Evolutionary conservation across 345 rosid genomes (phyloP).

Genomic region (Rhizophora mangle): DNA sequence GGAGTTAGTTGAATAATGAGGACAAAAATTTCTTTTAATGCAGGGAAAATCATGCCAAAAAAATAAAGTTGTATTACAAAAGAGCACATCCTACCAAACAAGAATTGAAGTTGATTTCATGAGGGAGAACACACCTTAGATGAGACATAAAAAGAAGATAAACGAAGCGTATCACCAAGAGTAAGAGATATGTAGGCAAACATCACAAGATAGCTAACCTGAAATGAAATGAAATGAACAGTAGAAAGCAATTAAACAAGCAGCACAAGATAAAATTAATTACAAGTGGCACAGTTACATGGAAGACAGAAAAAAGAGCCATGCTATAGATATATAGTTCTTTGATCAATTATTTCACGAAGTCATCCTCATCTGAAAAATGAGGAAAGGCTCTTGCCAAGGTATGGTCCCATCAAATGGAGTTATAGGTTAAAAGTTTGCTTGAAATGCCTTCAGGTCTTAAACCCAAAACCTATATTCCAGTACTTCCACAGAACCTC

Average conservation of each 20-base stretch:
- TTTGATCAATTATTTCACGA: no score
- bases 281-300: no score
- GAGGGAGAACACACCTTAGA: conserved; percentile 62
- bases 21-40: not conserved
- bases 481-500: not conserved
- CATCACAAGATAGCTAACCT: conserved; percentile 99
- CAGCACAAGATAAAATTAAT: no score
- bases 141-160: conserved; percentile 68
- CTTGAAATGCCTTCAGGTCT: not conserved
- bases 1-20: conserved; percentile 1
- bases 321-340: not conserved
- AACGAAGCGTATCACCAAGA: conserved; percentile 70
- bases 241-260: not conserved
- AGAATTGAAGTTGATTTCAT: conserved; percentile 4
- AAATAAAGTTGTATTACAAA: no score
- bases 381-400: not conserved
- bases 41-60: not conserved
- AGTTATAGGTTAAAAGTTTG: not conserved
- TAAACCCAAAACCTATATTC: not conserved
- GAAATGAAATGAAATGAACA: conserved; percentile 29
- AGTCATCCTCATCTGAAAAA: not conserved
- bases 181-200: conserved; percentile 93
- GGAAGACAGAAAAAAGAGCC: no score
- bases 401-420: not conserved
- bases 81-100: not conserved